A percentile compares a stretch with the other conserved stretches of the same genome.
These are phyloP conservation scores for Capsicum rhomboideum DNA, from an alignment of 257 asterid genomes.

Conservation along the genomic window DNA sequence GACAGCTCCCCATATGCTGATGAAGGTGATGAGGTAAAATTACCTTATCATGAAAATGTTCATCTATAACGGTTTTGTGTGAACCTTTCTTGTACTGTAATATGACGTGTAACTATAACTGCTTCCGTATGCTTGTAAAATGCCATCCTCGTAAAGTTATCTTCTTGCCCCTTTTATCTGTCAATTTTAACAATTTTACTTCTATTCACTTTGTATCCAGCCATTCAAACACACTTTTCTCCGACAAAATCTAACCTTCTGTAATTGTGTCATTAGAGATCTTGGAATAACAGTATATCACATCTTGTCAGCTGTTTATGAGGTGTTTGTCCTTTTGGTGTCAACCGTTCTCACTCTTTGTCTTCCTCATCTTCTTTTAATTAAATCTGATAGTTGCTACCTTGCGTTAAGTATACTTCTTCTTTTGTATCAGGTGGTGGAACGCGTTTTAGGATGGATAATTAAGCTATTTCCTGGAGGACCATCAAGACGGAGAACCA, in stretches of 20 bases:
- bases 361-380: not conserved
- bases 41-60: not conserved
- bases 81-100: not conserved
- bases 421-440: slow-evolving; percentile 59
- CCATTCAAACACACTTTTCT: too few species aligned
- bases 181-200: not conserved
- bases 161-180: not conserved
- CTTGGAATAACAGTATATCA: not conserved
- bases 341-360: not conserved
- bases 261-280: not conserved
- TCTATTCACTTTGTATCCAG: not conserved
- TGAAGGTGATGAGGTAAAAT: slow-evolving; percentile 95
- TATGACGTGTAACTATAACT: not conserved
- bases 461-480: slow-evolving; percentile 97
- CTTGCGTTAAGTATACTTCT: not conserved
- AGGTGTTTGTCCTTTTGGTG: not conserved
- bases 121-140: not conserved
- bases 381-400: not conserved
- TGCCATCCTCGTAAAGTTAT: not conserved
- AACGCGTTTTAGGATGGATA: slow-evolving; percentile 94
- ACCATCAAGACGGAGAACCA: slow-evolving; percentile 62
- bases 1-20: slow-evolving; percentile 55
- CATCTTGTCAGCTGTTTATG: not conserved
- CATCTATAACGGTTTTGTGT: not conserved
- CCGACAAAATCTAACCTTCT: not conserved